A percentile compares a stretch with the other conserved stretches of the same genome.
These are phyloP conservation scores for Pythium phragmitis DNA, from an alignment of 352 stramenopile species.

Conservation along the genomic window DNA sequence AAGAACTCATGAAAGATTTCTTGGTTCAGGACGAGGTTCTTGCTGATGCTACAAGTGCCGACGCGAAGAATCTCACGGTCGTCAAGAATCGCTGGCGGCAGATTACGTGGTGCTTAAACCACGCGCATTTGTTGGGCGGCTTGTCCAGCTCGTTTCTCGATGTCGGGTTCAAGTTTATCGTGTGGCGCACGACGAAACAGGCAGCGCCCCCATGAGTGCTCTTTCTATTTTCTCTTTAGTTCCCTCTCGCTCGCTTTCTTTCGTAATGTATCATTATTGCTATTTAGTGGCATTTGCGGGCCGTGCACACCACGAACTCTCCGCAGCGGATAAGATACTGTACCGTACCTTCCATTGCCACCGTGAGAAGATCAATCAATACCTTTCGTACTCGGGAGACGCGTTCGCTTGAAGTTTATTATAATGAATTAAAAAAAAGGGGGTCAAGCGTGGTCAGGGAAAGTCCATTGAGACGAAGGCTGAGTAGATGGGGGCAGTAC, in stretches of 20 bases:
- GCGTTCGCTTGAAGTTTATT: too few relatives aligned
- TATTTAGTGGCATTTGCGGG: background rate
- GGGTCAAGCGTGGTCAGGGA: too few relatives aligned
- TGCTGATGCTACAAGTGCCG: background rate
- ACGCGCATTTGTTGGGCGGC: constrained; percentile 50
- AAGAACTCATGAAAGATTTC: constrained; percentile 63
- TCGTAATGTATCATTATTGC: constrained; percentile 13
- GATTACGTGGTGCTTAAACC: constrained; percentile 52
- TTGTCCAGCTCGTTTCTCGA: constrained; percentile 43
- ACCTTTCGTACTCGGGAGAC: constrained; percentile 5
- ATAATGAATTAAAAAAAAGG: too few relatives aligned
- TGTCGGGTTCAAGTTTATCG: constrained; percentile 37
- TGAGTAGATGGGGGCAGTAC: too few relatives aligned
- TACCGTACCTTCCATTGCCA: too few relatives aligned
- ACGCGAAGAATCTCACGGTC: constrained; percentile 23
- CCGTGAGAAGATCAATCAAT: background rate
- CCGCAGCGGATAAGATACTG: too few relatives aligned
- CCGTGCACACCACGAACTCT: too few relatives aligned
- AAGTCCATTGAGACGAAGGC: too few relatives aligned
- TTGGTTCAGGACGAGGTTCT: constrained; percentile 50
- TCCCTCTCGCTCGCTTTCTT: background rate
- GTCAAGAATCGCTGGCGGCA: constrained; percentile 47
- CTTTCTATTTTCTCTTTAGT: background rate
- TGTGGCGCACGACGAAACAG: constrained; percentile 21
- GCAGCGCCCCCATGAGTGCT: background rate